Conservation (phyloP, 306 rosid species). For the Dalbergia cultrata region DNA sequence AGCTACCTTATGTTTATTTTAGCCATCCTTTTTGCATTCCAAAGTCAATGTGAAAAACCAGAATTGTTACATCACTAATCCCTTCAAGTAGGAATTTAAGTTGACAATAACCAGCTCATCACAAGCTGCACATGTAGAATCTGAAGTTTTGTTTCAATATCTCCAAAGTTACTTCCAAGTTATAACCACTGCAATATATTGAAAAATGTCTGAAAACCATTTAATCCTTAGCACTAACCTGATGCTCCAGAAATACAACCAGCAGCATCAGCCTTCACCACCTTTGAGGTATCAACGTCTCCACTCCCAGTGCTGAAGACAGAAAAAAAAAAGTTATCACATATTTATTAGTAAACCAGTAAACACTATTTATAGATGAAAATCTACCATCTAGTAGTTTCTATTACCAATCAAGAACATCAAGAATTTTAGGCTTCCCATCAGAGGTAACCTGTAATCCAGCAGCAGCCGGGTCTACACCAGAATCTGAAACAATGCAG, state of each 20-base stretch:
- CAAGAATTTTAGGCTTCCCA: slow-evolving; percentile 90
- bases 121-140: slow-evolving; percentile 31
- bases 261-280: slow-evolving; percentile 83
- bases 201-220: slow-evolving; percentile 14
- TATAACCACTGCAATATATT: slow-evolving; percentile 7
- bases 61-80: slow-evolving; percentile 29
- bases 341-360: slow-evolving; percentile 38
- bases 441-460: slow-evolving; percentile 97
- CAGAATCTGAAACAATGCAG: slow-evolving; percentile 69
- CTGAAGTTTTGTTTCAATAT: slow-evolving; percentile 31
- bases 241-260: slow-evolving; percentile 85
- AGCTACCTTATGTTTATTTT: slow-evolving; percentile 26
- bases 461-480: slow-evolving; percentile 97
- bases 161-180: slow-evolving; percentile 21
- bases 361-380: background rate
- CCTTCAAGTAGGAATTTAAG: slow-evolving; percentile 35
- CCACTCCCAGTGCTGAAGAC: slow-evolving; percentile 89
- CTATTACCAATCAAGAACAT: slow-evolving; percentile 85
- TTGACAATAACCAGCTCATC: slow-evolving; percentile 42
- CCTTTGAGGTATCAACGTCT: slow-evolving; percentile 89
- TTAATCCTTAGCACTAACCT: slow-evolving; percentile 61
- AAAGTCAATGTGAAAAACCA: slow-evolving; percentile 23
- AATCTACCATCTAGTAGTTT: slow-evolving; percentile 23
- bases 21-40: slow-evolving; percentile 26
- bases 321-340: background rate